phyloP scores from a whole-genome alignment of 129 eudicot genomes.

The sunflower (Helianthus annuus) region HanXRQr2.0-SUNRISE NC_035438.2:8437005-8437504 shows the following conservation, averaged over 20 bases:
- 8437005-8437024: background rate
- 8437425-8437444: conserved; percentile 58
- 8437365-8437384: conserved; percentile 51
- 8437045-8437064: background rate
- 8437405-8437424: conserved; percentile 35
- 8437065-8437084: background rate
- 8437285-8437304: conserved; percentile 37
- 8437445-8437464: conserved; percentile 32
- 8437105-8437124: background rate
- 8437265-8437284: conserved; percentile 34
- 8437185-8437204: background rate
- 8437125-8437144: background rate
- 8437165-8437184: background rate
- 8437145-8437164: background rate
- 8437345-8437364: conserved; percentile 54
- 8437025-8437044: background rate
- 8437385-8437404: conserved; percentile 44
- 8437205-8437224: background rate
- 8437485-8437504: conserved; percentile 40
- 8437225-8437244: background rate
- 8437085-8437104: background rate
- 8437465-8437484: conserved; percentile 42
- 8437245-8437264: conserved; percentile 45
- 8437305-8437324: conserved; percentile 28
- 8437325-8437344: conserved; percentile 41